Evolutionary conservation across 345 rosid species (phyloP), one percentile per base, ranked within the genome.

Genomic region (Brassica rapa): DNA sequence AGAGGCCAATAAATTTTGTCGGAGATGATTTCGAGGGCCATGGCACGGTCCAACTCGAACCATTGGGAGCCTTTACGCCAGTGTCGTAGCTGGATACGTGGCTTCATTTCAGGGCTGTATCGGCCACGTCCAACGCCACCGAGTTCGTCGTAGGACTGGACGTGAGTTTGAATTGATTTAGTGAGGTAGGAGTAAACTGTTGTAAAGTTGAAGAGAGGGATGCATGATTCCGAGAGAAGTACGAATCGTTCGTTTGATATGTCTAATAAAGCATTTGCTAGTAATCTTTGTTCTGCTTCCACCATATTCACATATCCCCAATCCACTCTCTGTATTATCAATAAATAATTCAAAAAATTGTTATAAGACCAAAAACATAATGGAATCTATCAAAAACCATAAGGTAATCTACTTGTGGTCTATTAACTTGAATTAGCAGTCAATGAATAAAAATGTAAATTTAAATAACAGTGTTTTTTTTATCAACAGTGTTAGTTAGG

Each of bases 61-160:
- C 98, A 94, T 11, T 94, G 98, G 4, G 97, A 86, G 1, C 98
- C 98, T 80, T 94, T 94, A 15, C 97, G 74, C 98, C 98, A 94
- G 41, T 90, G 86, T 0, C 55, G 33, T 6, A 89, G 43, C 8
- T 24, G 61, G 67, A 94, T 61, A 4, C 72, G 77, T 9, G 98
- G 97, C 30, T 82, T 75, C 96, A 94, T 88, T 24, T 51, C 65
- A 0, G 41, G 77, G 76, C 51, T 85, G 73, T 92, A 94, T 5
- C 98, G 86, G 51, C 96, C 94, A 0, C 92, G 88, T 4, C 96
- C 97, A 0, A 86, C 90, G 0, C 86, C 76, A 62, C 87, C 82
- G 0, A 72, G 72, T 56, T 85, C 75, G 69, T 90, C 94, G 32
- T 88, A 90, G 56, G 86, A 80, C 60, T 89, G 88, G 3, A 92